Percentiles rank a stretch among this genome's conserved stretches.
phyloP scores from a whole-genome alignment of 140 eudicot species.

The Senecio squalidus region DNA sequence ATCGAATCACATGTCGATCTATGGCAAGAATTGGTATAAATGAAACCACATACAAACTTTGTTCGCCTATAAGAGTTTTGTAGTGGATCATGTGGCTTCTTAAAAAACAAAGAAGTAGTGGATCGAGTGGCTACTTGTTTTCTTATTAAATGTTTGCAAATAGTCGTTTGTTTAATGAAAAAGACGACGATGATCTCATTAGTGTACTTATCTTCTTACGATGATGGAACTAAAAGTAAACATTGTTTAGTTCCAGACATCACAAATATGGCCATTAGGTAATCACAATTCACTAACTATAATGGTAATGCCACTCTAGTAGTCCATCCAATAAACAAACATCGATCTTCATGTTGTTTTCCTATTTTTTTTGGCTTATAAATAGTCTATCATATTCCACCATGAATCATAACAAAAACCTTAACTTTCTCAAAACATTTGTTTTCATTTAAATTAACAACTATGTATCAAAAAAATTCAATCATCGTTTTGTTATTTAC shows the following conservation, averaged over 20 bases:
- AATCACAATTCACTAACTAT: constrained; percentile 22
- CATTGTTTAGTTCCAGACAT: constrained; percentile 22
- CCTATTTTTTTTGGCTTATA: constrained; percentile 29
- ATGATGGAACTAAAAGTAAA: constrained; percentile 25
- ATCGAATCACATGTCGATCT: too few relatives aligned
- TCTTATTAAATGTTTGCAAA: background rate
- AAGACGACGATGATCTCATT: constrained; percentile 25
- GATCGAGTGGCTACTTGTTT: too few relatives aligned
- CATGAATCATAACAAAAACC: constrained; percentile 21
- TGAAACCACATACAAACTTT: too few relatives aligned
- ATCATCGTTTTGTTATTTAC: constrained; percentile 23
- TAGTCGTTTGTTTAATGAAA: constrained; percentile 9
- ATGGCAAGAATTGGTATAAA: too few relatives aligned
- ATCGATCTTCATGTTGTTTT: background rate
- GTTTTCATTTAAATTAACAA: constrained; percentile 13
- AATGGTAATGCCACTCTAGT: constrained; percentile 53
- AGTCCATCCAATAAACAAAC: constrained; percentile 29
- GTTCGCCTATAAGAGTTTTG: too few relatives aligned
- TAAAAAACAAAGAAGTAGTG: too few relatives aligned
- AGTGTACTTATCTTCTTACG: constrained; percentile 24
- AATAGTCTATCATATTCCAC: constrained; percentile 20
- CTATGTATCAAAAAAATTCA: constrained; percentile 33
- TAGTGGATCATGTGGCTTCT: constrained; percentile 2
- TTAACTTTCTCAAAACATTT: background rate
- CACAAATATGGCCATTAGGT: constrained; percentile 49